Evolutionary conservation across 208 protist genomes (phyloP), one percentile per base, ranked within the genome.

Genomic region (Leishmania turanica): DNA sequence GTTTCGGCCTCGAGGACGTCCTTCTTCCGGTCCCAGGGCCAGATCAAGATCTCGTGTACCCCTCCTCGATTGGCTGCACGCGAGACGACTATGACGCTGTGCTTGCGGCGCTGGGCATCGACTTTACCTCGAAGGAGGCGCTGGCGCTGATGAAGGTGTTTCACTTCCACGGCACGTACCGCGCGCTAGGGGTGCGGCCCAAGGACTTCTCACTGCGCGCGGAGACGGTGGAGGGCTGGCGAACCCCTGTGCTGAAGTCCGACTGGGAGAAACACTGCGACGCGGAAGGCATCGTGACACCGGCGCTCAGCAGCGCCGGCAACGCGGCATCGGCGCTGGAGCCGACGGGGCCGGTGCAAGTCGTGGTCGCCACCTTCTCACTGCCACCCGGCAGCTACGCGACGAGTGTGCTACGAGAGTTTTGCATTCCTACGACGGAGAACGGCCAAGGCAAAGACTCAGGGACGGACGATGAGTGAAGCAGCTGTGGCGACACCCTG

Each of bases 81-180:
- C 82, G 79, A 40, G 85, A 84, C 3, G 84, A 87, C 70, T 99
- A 98, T 84, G 54, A 72, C 7, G 79, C 68, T 1, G 78, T 77
- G 24, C 70, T 94, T 24, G 62, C 73, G 17, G 83, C 65, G 49
- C 64, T 88, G 3, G 88, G 87, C 47, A 80, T 96, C 24, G 81
- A 79, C 34, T 80, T 82, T 31, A 1, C 37, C 34, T 78, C 75
- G 7, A 76, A 77, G 42, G 73, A 89, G 31, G 77, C 81, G 11
- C 54, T 79, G 21, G 75, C 84, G 40, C 87, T 98, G 27, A 88
- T 90, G 27, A 96, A 96, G 83, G 68, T 91, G 5, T 98, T 95
- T 85, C 95, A 98, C 82, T 97, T 91, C 79, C 90, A 98, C 84
- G 95, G 95, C 62, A 88, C 93, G n/a, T 98, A 98, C 80, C 92